Percentiles rank a stretch among this genome's conserved stretches.
These are phyloP conservation scores for Claviceps fusiformis DNA, from an alignment of 2,329 filamentous ascomycete species.

Conservation along the genomic window DNA sequence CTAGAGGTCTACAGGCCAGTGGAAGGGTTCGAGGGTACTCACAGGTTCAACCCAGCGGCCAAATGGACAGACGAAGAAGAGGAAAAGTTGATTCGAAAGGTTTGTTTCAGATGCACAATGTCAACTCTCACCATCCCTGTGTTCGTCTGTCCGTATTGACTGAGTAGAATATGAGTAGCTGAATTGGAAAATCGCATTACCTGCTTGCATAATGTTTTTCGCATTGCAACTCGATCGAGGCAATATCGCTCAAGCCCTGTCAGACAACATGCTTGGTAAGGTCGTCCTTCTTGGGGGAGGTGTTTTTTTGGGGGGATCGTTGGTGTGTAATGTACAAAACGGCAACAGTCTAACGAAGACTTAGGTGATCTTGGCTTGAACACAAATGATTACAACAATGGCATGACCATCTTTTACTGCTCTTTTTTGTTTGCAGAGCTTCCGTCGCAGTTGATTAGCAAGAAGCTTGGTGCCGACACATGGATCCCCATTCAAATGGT, in stretches of 20 bases:
- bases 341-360: neutral
- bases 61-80: constrained; percentile 45
- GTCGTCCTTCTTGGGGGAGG: neutral
- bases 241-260: constrained; percentile 21
- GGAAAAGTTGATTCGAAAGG: constrained; percentile 37
- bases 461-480: constrained; percentile 33
- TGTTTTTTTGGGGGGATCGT: neutral
- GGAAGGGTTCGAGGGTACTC: constrained; percentile 41
- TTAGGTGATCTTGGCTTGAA: constrained; percentile 5
- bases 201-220: constrained; percentile 38
- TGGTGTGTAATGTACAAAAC: neutral
- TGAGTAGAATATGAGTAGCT: constrained; percentile 10
- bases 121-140: neutral
- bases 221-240: constrained; percentile 30
- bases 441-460: constrained; percentile 38
- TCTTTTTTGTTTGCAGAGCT: constrained; percentile 38
- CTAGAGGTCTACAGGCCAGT: constrained; percentile 31
- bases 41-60: constrained; percentile 43
- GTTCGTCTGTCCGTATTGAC: neutral
- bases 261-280: constrained; percentile 22
- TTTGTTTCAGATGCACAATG: constrained; percentile 13
- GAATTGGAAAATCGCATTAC: constrained; percentile 18
- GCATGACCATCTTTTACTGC: constrained; percentile 34
- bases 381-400: constrained; percentile 30
- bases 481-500: constrained; percentile 35